Evolutionary conservation across 1,284 basidiomycete genomes (phyloP).

Genomic region (Tilletiopsis washingtonensis): DNA sequence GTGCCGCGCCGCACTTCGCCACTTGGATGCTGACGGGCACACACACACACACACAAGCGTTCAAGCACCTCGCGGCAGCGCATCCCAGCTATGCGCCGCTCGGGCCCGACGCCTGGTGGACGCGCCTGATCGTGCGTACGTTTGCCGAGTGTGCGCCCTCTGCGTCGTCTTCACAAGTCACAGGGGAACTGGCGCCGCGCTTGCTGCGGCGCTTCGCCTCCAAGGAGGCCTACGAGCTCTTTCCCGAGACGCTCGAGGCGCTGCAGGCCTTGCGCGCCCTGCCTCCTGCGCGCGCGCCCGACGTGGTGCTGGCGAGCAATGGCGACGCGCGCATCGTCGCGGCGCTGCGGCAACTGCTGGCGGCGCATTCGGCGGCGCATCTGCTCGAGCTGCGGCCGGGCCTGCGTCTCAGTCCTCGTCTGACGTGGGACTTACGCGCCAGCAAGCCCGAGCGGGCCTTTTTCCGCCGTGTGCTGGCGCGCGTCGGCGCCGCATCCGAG

Average conservation of each 20-base stretch:
- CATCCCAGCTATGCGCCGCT: not conserved
- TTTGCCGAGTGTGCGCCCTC: not conserved
- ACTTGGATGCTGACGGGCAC: not conserved
- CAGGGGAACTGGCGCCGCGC: not conserved
- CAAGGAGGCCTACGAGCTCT: not conserved
- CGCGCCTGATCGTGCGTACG: not conserved
- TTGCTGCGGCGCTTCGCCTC: slow-evolving; percentile 1
- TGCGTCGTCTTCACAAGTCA: not conserved
- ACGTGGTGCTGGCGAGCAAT: not conserved
- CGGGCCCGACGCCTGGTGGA: slow-evolving; percentile 1
- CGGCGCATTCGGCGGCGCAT: not conserved
- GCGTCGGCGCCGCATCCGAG: not conserved
- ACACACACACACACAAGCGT: no score
- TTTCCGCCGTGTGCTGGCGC: not conserved
- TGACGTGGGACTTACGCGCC: not conserved
- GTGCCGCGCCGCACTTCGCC: not conserved
- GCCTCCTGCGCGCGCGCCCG: no score
- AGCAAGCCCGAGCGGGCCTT: not conserved
- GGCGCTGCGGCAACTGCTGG: not conserved
- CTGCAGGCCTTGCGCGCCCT: not conserved
- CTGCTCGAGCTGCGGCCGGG: not conserved
- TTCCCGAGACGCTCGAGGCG: not conserved
- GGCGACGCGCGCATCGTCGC: not conserved
- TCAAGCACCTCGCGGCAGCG: not conserved
- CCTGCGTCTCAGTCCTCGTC: not conserved